A percentile compares a stretch with the other conserved stretches of the same genome.
phyloP scores from a whole-genome alignment of 352 stramenopile species.

The Pythium aristosporum region DNA sequence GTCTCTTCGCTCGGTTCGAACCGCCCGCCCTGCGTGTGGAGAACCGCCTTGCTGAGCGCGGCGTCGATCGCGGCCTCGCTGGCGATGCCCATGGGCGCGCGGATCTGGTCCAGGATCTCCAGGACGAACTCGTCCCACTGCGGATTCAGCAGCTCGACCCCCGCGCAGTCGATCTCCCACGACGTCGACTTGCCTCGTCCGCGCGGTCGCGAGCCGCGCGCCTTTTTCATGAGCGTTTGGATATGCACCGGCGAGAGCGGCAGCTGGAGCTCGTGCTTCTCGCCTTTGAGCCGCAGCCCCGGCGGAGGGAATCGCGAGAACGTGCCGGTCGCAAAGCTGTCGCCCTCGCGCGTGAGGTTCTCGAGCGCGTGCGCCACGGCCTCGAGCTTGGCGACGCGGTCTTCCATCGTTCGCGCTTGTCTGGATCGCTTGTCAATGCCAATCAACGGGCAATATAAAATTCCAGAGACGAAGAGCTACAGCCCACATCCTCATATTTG shows the following conservation, averaged over 20 bases:
- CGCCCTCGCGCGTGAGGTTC: slow-evolving; percentile 14
- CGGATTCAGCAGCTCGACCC: slow-evolving; percentile 2
- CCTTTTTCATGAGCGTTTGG: not conserved
- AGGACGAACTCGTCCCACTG: slow-evolving; percentile 2
- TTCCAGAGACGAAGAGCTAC: not conserved
- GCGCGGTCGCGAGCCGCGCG: not conserved
- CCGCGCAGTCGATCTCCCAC: not conserved
- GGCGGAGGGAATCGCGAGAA: slow-evolving; percentile 8
- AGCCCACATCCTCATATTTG: not conserved
- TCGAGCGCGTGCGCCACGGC: slow-evolving; percentile 5
- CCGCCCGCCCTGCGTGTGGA: slow-evolving; percentile 1
- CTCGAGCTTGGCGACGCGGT: not conserved
- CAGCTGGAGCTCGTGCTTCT: slow-evolving; percentile 8
- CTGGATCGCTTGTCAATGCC: slow-evolving; percentile 1
- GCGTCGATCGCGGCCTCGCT: not conserved
- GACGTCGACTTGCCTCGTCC: not conserved
- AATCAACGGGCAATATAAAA: slow-evolving; percentile 1
- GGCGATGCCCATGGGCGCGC: slow-evolving; percentile 4
- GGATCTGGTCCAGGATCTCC: not conserved
- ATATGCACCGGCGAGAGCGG: not conserved
- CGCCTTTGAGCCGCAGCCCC: not conserved
- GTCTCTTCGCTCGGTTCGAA: not conserved
- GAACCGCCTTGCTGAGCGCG: not conserved
- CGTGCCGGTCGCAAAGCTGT: not conserved
- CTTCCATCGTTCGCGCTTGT: slow-evolving; percentile 1